A percentile compares a stretch with the other conserved stretches of the same genome.
Conservation (phyloP, 2,329 filamentous ascomycete genomes). For the Calonectria henricotiae region DNA sequence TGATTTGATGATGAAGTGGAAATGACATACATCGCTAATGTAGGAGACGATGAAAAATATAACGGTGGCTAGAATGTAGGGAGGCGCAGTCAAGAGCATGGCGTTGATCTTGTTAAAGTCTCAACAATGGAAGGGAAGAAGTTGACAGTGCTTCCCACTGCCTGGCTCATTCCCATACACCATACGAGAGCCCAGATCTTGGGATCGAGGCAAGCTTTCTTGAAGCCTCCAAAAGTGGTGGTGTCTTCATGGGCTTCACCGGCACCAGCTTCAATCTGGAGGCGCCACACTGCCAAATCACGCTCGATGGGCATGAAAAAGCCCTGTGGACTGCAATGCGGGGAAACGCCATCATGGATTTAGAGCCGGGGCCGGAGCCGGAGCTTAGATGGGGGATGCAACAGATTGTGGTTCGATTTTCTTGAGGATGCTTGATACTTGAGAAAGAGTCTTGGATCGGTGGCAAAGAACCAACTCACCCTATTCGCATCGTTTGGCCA, state of each 20-base stretch:
- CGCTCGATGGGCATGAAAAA: constrained; percentile 58
- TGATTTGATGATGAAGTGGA: no score
- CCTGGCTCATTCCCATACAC: constrained; percentile 58
- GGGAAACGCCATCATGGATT: not conserved
- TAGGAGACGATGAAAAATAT: constrained; percentile 18
- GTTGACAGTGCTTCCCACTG: constrained; percentile 58
- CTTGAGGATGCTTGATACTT: not conserved
- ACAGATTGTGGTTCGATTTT: not conserved
- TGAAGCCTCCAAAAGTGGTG: constrained; percentile 68
- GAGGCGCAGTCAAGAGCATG: constrained; percentile 76
- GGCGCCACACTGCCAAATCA: constrained; percentile 72
- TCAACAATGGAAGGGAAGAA: constrained; percentile 54
- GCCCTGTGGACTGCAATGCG: constrained; percentile 7
- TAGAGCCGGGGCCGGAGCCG: constrained; percentile 6
- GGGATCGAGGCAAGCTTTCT: constrained; percentile 69
- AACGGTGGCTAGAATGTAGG: constrained; percentile 69
- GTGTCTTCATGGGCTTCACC: constrained; percentile 73
- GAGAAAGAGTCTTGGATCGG: not conserved
- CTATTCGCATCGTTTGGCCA: not conserved
- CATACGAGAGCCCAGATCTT: constrained; percentile 73
- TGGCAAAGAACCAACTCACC: not conserved
- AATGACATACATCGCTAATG: constrained; percentile 6
- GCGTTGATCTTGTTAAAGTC: constrained; percentile 75
- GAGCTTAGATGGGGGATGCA: not conserved
- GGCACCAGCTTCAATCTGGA: constrained; percentile 78